These are phyloP conservation scores for Bolboschoenoplectus hybrid DNA, from an alignment of 202 grass and related monocot genomes.

Conservation along the genomic window DNA sequence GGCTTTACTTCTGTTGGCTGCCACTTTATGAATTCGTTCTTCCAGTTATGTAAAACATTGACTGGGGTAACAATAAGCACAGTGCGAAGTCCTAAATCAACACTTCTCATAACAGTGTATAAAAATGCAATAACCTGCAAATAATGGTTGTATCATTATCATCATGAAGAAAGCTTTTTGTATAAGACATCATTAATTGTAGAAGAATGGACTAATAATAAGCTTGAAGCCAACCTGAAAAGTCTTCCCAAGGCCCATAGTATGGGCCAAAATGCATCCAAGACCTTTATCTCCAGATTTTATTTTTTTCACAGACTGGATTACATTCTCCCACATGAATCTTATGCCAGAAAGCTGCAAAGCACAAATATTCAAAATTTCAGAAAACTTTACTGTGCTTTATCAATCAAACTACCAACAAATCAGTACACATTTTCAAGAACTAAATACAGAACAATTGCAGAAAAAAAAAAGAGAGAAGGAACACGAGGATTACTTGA, in stretches of 20 bases:
- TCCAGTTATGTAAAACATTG: constrained; percentile 99
- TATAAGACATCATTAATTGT: constrained; percentile 5
- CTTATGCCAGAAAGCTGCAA: constrained; percentile 81
- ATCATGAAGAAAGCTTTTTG: constrained; percentile 30
- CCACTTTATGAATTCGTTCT: constrained; percentile 88
- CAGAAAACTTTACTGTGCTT: neutral
- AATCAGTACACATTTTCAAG: constrained; percentile 35
- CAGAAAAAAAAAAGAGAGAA: neutral
- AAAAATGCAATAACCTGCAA: constrained; percentile 98
- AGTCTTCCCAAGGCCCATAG: constrained; percentile 98
- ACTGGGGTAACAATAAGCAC: constrained; percentile 94
- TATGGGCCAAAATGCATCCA: constrained; percentile 98
- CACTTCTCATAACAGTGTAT: constrained; percentile 77
- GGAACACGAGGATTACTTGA: constrained; percentile 53
- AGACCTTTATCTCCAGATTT: constrained; percentile 92
- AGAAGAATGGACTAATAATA: constrained; percentile 40
- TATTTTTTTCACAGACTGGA: constrained; percentile 88
- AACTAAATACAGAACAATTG: constrained; percentile 34
- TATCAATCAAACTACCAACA: constrained; percentile 23
- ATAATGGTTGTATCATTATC: constrained; percentile 20
- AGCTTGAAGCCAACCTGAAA: constrained; percentile 68
- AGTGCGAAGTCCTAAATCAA: constrained; percentile 69
- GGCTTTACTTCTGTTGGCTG: constrained; percentile 69
- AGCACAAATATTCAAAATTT: constrained; percentile 43
- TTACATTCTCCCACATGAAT: constrained; percentile 99